phyloP scores from a whole-genome alignment of 495 filamentous ascomycete genomes.

The Neurospora sp. region DNA sequence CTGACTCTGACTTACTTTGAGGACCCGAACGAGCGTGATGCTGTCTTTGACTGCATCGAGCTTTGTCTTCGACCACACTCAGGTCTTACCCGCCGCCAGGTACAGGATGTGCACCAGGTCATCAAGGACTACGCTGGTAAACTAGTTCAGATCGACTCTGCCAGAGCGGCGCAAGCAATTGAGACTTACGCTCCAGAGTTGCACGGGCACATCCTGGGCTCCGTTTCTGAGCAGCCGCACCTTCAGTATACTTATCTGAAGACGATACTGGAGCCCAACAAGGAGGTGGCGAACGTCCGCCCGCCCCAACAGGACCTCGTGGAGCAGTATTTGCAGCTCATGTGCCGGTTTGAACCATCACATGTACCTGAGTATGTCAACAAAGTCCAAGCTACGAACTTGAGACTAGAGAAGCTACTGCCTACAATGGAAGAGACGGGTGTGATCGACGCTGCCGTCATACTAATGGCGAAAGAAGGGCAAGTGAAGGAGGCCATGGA shows the following conservation, averaged over 20 bases:
- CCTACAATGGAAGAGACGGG: conserved; percentile 82
- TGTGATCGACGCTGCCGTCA: conserved; percentile 85
- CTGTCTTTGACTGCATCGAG: conserved; percentile 69
- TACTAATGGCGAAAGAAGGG: conserved; percentile 84
- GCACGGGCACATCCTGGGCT: conserved; percentile 58
- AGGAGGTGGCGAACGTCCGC: conserved; percentile 29
- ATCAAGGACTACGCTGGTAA: conserved; percentile 58
- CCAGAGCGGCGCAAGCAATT: conserved; percentile 58
- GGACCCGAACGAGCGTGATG: conserved; percentile 62
- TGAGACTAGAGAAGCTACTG: conserved; percentile 71
- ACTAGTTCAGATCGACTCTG: conserved; percentile 59
- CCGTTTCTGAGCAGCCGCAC: conserved; percentile 50
- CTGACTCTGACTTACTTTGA: conserved; percentile 78
- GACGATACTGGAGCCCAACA: conserved; percentile 63
- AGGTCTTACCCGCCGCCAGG: conserved; percentile 63
- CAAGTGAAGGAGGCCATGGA: conserved; percentile 75
- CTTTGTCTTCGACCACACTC: conserved; percentile 67
- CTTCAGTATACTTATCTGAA: conserved; percentile 70
- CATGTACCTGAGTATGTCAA: conserved; percentile 84
- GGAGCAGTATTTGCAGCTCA: conserved; percentile 80
- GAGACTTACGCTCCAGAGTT: conserved; percentile 55
- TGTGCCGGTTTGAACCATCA: conserved; percentile 72
- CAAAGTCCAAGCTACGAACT: conserved; percentile 63
- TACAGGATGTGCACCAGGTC: conserved; percentile 61
- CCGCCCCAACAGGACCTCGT: conserved; percentile 44